These are phyloP conservation scores for Penicillium alfredii DNA, from an alignment of 495 filamentous ascomycete genomes.

Conservation along the genomic window DNA sequence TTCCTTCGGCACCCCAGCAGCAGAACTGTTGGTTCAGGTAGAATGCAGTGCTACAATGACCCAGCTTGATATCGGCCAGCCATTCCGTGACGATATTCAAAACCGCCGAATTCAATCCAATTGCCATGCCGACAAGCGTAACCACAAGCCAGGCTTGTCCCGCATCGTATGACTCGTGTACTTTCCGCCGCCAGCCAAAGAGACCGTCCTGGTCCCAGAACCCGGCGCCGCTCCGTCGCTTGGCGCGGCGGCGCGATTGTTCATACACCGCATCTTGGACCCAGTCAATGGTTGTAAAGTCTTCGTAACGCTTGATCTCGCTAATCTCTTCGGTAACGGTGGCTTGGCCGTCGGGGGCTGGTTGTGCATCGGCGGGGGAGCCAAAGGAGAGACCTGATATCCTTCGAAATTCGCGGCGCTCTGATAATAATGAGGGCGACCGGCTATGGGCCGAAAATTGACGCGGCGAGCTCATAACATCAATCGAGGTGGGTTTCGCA, in stretches of 20 bases:
- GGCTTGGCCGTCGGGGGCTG: conserved; percentile 33
- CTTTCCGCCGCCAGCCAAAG: conserved; percentile 73
- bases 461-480: conserved; percentile 60
- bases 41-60: conserved; percentile 89
- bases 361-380: conserved; percentile 53
- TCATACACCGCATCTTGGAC: conserved; percentile 95
- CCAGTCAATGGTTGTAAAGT: conserved; percentile 99
- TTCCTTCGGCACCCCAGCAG: conserved; percentile 93
- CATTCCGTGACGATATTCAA: conserved; percentile 96
- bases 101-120: conserved; percentile 88
- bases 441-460: conserved; percentile 51
- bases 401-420: conserved; percentile 57
- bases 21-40: conserved; percentile 98
- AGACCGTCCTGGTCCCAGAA: conserved; percentile 69
- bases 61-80: conserved; percentile 92
- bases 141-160: conserved; percentile 98
- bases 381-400: conserved; percentile 64
- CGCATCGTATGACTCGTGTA: conserved; percentile 87
- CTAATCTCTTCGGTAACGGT: conserved; percentile 87
- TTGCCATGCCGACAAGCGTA: conserved; percentile 84
- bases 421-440: conserved; percentile 50
- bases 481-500: conserved; percentile 28
- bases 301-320: conserved; percentile 96
- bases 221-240: conserved; percentile 64
- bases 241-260: conserved; percentile 70